Percentiles rank a stretch among this genome's conserved stretches.
These are phyloP conservation scores for Thielaviopsis euricoi DNA, from an alignment of 2,329 filamentous ascomycete species.

Conservation along the genomic window DNA sequence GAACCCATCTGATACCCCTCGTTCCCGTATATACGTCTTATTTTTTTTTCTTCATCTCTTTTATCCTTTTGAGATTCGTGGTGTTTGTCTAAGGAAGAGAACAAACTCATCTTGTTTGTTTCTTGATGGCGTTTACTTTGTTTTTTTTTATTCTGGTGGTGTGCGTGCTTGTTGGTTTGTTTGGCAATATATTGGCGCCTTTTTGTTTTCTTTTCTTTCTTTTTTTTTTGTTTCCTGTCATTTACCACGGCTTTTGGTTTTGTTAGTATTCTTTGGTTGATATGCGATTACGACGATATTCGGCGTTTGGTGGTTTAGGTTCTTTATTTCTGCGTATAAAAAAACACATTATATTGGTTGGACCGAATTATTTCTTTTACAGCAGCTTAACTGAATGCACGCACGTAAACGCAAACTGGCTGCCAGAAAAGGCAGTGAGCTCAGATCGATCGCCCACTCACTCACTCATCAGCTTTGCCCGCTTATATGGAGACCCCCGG, in stretches of 20 bases:
- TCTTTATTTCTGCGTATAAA: background rate
- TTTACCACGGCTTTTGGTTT: background rate
- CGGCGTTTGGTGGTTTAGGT: background rate
- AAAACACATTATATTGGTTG: background rate
- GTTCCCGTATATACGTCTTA: background rate
- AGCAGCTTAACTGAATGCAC: too few relatives aligned
- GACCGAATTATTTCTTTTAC: too few relatives aligned
- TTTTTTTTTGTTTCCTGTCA: background rate
- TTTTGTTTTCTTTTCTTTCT: background rate
- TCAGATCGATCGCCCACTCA: background rate
- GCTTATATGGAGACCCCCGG: constrained; percentile 1
- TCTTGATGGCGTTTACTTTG: background rate
- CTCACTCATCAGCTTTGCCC: background rate
- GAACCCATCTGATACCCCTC: background rate
- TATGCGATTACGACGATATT: background rate
- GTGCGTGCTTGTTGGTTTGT: background rate
- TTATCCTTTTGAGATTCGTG: background rate
- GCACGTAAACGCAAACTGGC: too few relatives aligned
- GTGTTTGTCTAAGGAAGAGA: background rate
- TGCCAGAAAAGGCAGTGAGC: background rate
- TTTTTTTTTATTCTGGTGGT: background rate
- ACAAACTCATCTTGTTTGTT: background rate
- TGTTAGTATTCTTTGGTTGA: background rate
- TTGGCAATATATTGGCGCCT: background rate
- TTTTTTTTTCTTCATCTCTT: background rate